Conservation (phyloP, 257 asterid genomes). For the Agastache rugosa region DNA sequence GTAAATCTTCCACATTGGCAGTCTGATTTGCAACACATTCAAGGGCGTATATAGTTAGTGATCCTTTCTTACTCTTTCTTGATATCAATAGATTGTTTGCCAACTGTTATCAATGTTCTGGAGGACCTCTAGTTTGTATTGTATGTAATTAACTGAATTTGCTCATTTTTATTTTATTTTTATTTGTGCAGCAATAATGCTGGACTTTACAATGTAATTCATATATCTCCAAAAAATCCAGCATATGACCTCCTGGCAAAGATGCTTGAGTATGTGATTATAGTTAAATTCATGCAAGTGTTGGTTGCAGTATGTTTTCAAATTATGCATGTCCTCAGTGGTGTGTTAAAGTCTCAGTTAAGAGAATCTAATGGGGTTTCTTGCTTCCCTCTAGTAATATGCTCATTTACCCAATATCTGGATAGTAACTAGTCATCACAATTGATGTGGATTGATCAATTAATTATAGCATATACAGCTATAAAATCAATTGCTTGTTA, state of each 20-base stretch:
- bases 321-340: constrained; percentile 23
- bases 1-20: constrained; percentile 97
- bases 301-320: constrained; percentile 21
- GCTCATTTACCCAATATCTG: constrained; percentile 27
- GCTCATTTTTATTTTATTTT: constrained; percentile 24
- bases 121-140: constrained; percentile 22
- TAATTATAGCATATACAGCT: constrained; percentile 6
- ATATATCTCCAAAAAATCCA: constrained; percentile 82
- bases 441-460: constrained; percentile 27
- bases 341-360: constrained; percentile 23
- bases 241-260: constrained; percentile 91
- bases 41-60: constrained; percentile 90
- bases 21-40: constrained; percentile 80
- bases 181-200: constrained; percentile 75
- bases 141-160: constrained; percentile 13
- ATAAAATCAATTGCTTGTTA: background rate
- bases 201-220: constrained; percentile 88
- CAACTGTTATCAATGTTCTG: constrained; percentile 28
- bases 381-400: background rate
- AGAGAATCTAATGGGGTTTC: constrained; percentile 28
- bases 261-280: constrained; percentile 92
- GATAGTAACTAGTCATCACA: constrained; percentile 15
- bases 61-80: constrained; percentile 25
- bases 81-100: constrained; percentile 23
- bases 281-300: constrained; percentile 35